A percentile compares a stretch with the other conserved stretches of the same genome.
phyloP scores from a whole-genome alignment of 768 basidiomycete genomes.

The Boletus huronensis region DNA sequence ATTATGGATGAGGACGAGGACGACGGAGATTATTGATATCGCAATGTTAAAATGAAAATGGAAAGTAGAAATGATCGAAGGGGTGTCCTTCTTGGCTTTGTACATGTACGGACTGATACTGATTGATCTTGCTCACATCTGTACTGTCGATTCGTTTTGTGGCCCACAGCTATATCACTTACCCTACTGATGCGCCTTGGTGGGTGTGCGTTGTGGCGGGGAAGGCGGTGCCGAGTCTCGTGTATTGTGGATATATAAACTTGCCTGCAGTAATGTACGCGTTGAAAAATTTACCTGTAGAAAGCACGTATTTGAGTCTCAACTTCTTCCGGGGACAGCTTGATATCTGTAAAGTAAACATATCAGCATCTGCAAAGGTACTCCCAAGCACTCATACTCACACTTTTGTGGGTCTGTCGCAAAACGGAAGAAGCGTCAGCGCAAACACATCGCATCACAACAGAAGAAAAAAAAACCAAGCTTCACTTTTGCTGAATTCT shows the following conservation, averaged over 20 bases:
- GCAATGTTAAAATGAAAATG: too few species aligned
- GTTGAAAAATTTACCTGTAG: constrained; percentile 36
- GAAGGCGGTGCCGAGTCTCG: not conserved
- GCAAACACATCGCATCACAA: not conserved
- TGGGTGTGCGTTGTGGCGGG: not conserved
- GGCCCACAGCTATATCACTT: not conserved
- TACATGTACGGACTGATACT: not conserved
- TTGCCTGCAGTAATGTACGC: not conserved
- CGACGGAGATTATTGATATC: not conserved
- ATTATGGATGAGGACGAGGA: too few species aligned
- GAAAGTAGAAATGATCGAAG: too few species aligned
- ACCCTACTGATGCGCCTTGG: not conserved
- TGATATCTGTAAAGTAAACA: constrained; percentile 59
- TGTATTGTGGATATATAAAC: not conserved
- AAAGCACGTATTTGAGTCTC: constrained; percentile 65
- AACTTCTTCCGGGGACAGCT: constrained; percentile 69
- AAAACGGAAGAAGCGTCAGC: not conserved
- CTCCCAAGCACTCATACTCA: constrained; percentile 24
- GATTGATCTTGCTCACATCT: not conserved
- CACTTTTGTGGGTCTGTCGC: constrained; percentile 51
- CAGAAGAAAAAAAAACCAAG: constrained; percentile 3
- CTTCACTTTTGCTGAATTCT: constrained; percentile 80
- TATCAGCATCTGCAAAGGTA: constrained; percentile 8
- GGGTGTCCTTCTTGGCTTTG: not conserved
- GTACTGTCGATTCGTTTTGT: not conserved